Evolutionary conservation across 345 rosid species (phyloP).

Genomic region (Mangifera indica): DNA sequence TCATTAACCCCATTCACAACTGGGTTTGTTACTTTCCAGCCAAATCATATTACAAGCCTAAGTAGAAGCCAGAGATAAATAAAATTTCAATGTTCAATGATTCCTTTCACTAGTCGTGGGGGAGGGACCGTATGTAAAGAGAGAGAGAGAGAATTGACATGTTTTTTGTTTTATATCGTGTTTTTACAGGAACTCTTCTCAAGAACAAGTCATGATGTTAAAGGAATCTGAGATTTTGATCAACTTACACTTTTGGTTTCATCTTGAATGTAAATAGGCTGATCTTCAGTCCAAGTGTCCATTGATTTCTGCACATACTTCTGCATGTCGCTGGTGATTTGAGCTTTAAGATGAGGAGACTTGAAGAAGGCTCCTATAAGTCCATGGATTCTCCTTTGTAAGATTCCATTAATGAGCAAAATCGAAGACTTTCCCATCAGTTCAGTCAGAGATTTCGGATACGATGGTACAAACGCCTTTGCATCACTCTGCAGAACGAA

Average conservation of each 20-base stretch:
- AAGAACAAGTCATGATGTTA: neutral
- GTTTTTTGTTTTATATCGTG: constrained; percentile 19
- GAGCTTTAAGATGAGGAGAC: constrained; percentile 81
- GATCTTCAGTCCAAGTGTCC: constrained; percentile 68
- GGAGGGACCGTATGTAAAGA: constrained; percentile 13
- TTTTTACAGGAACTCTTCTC: constrained; percentile 12
- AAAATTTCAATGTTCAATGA: constrained; percentile 28
- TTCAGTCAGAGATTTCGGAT: constrained; percentile 90
- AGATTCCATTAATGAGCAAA: constrained; percentile 75
- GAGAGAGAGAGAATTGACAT: constrained; percentile 11
- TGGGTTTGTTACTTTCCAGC: constrained; percentile 29
- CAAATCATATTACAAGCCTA: constrained; percentile 23
- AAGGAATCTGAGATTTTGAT: neutral
- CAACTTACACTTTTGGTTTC: constrained; percentile 70
- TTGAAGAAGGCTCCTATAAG: constrained; percentile 80
- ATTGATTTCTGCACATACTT: constrained; percentile 62
- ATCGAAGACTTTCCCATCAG: constrained; percentile 96
- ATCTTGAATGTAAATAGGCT: constrained; percentile 71
- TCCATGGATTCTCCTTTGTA: constrained; percentile 92
- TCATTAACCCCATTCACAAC: constrained; percentile 41
- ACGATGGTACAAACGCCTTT: constrained; percentile 75
- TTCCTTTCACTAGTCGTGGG: constrained; percentile 13
- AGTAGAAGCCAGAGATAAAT: constrained; percentile 34
- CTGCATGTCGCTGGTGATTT: constrained; percentile 78
- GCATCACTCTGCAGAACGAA: constrained; percentile 83